Evolutionary conservation across 2,329 filamentous ascomycete species (phyloP), one percentile per base, ranked within the genome.

Genomic region (Cladophialophora exuberans): DNA sequence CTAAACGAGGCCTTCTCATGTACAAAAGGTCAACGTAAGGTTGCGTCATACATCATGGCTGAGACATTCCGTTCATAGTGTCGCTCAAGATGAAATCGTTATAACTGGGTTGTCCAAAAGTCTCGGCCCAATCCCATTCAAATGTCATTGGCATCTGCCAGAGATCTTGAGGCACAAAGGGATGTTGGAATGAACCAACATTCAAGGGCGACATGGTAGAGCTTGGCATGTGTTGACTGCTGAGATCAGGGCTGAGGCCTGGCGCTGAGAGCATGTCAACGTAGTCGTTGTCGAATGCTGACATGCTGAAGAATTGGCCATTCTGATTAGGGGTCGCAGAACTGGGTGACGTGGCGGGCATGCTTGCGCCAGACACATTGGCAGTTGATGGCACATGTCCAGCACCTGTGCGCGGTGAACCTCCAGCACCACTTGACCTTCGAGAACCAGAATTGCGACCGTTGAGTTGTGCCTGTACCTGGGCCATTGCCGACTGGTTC

Each of bases 71-170:
- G 33, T 57, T 62, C 50, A 59, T 52, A 41, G 18, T 36, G 43
- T 61, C 58, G 35, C 42, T 55, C 33, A 61, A 53, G 41, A 62
- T 48, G 30, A 62, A 59, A 48, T 62, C 57, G 39, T 59, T 56
- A 46, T 47, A 60, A 15, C 43, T 45, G 15, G 51, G 39, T 22
- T 59, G 55, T 6, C 55, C 52, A 43, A 62, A 60, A 5, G 46
- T 49, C 18, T 78, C 75, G 3, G 75, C 83, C 86, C 85, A 89
- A 62, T 88, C 90, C 91, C 92, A 97, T 69, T 97, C 93, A 18
- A 97, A 80, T 2, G 90, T 95, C 86, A 96, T 96, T 1, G 93
- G 92, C 83, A 97, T 86, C 70, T 93, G 88, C 85, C 94, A 99
- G 22, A 97, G 73, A 72, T 97, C 94, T 65, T 93, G 90, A 3